Evolutionary conservation across 164 flowering plant genomes (phyloP).

Genomic region (Umbellularia californica): DNA sequence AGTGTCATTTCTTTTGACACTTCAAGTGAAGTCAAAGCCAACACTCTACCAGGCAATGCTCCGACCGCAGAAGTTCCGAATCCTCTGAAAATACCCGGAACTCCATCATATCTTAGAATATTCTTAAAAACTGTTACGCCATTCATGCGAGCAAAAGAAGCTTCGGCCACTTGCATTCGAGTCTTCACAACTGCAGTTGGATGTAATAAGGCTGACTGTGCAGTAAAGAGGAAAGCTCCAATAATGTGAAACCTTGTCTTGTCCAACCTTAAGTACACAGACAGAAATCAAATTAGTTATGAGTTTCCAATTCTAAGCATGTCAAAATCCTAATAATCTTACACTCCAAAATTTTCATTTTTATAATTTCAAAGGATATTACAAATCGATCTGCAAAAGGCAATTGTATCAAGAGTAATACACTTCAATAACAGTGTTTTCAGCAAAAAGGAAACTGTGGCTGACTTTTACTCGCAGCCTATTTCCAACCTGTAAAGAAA

Average conservation of each 20-base stretch:
- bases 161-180: slow-evolving; percentile 67
- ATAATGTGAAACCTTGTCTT: slow-evolving; percentile 73
- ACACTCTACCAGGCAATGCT: slow-evolving; percentile 71
- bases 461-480: no score
- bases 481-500: no score
- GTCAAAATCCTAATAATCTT: no score
- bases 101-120: slow-evolving; percentile 52
- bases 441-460: no score
- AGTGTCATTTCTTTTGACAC: slow-evolving; percentile 60
- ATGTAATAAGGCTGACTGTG: slow-evolving; percentile 53
- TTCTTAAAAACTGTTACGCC: slow-evolving; percentile 48
- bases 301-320: background rate
- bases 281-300: background rate
- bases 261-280: slow-evolving; percentile 50
- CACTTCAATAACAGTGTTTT: no score
- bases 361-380: no score
- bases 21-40: slow-evolving; percentile 66
- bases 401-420: no score
- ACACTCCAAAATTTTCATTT: no score
- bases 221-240: slow-evolving; percentile 76
- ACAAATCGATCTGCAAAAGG: no score
- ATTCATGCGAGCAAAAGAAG: slow-evolving; percentile 39
- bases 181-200: slow-evolving; percentile 79
- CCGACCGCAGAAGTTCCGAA: slow-evolving; percentile 76
- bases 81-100: slow-evolving; percentile 72